Conservation (phyloP, 2,329 filamentous ascomycete genomes). For the Penicillium janthinellum region DNA sequence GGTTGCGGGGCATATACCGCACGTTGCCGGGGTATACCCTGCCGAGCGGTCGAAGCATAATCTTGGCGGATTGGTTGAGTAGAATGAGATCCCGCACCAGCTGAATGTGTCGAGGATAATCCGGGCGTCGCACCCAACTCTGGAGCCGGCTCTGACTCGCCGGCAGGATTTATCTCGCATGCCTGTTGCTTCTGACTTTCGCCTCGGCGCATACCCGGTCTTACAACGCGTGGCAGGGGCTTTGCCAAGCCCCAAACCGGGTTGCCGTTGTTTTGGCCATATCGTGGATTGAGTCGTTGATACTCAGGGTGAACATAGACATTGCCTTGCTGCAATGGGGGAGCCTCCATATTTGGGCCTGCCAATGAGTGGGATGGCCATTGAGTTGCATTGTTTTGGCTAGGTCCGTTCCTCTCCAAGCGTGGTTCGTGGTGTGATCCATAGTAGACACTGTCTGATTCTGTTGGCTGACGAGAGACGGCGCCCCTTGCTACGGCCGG, state of each 20-base stretch:
- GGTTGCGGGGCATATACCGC: neutral
- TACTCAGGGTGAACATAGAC: neutral
- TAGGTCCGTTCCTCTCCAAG: neutral
- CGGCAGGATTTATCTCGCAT: neutral
- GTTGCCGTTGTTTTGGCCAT: constrained; percentile 49
- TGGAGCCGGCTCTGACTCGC: neutral
- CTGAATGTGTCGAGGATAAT: neutral
- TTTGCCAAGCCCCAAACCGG: constrained; percentile 56
- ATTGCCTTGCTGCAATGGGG: neutral
- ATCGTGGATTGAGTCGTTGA: constrained; percentile 47
- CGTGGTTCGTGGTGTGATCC: neutral
- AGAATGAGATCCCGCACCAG: neutral
- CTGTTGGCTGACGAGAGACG: constrained; percentile 11
- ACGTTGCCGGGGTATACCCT: neutral
- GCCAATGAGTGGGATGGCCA: constrained; percentile 15
- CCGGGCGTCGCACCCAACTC: neutral
- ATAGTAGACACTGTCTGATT: constrained; percentile 16
- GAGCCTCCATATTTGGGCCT: neutral
- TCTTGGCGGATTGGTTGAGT: no score
- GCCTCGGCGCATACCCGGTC: constrained; percentile 48
- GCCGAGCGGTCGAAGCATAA: neutral
- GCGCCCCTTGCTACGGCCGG: no score
- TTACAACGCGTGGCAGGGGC: constrained; percentile 54
- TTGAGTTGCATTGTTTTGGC: constrained; percentile 2
- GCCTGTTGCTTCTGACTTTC: neutral